Base-by-base conservation (phyloP, 139 green algal species). In the Chlorella sp. region DNA sequence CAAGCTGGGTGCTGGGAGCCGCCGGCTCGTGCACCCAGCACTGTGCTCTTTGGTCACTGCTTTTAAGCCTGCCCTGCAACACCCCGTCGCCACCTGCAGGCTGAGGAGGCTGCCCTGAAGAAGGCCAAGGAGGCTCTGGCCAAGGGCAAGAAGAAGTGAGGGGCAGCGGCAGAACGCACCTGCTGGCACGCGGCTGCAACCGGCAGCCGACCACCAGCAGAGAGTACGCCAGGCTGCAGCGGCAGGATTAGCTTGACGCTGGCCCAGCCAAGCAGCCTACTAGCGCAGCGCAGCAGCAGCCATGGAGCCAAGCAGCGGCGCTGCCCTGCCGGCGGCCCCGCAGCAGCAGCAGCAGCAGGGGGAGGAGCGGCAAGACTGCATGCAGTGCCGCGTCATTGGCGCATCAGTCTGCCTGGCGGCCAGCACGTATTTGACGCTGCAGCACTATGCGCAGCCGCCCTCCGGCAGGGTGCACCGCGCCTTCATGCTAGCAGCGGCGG, bases 131-230 rank as follows among this genome's bases (percentile, higher is more conserved):
- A 90, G 60, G 87, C 87, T 3, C 13, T 89, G n/a, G 21, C 44
- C 3, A 85, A 90, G 65, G 86, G 86, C 26, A 90, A 90, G 81
- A 90, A 90, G 86, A 90, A 90, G 79, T 90, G 78, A 89, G 41
- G 12, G 21, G 6, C 6, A 21, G 21, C 2, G 5, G 2, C 32
- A 25, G 1, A 38, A 51, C 7, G 7, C 9, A 16, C 44, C 44
- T 51, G 7, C 44, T 6, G 6, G 6, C 9, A 16, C 6, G 26
- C 26, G 64, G 26, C 32, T 23, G 65, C n/a, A 34, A 38, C 28
- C 4, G n/a, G 23, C 32, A 20, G 26, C 6, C 13, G 1, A 4
- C 63, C 4, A 13, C 28, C 63, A 32, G 62, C 25, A 26, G n/a
- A n/a, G n/a, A n/a, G n/a, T n/a, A n/a, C n/a, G n/a, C n/a, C n/a